A percentile compares a stretch with the other conserved stretches of the same genome.
Conservation (phyloP, 2,329 filamentous ascomycete species). For the Fusarium poae region DNA sequence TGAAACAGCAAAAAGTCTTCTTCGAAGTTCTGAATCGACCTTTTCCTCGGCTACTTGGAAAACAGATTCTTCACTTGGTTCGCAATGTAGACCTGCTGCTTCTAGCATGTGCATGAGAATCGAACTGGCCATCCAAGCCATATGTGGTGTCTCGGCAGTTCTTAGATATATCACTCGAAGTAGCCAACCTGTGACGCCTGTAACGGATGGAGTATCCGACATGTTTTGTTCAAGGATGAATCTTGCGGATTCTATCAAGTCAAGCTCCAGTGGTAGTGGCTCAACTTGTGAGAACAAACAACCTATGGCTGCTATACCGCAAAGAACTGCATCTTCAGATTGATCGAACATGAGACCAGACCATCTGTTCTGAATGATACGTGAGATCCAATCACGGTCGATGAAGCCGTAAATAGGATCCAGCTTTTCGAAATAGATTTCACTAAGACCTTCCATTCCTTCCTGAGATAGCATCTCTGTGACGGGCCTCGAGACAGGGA, state of each 20-base stretch:
- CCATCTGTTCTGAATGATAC: conserved; percentile 53
- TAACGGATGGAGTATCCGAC: conserved; percentile 51
- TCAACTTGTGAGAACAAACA: conserved; percentile 63
- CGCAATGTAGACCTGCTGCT: conserved; percentile 62
- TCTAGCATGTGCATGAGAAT: conserved; percentile 70
- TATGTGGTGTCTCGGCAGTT: conserved; percentile 65
- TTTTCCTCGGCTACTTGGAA: conserved; percentile 46
- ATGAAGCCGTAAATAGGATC: conserved; percentile 67
- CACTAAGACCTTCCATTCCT: conserved; percentile 61
- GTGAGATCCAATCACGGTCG: conserved; percentile 50
- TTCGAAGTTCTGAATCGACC: conserved; percentile 55
- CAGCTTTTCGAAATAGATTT: conserved; percentile 66
- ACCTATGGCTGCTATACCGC: conserved; percentile 68
- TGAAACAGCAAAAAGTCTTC: conserved; percentile 63
- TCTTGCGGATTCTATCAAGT: conserved; percentile 62
- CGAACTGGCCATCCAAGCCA: conserved; percentile 69
- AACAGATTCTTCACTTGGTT: conserved; percentile 49
- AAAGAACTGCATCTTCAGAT: conserved; percentile 58
- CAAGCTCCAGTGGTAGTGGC: conserved; percentile 57
- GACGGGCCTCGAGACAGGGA: conserved; percentile 53
- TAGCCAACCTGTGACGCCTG: conserved; percentile 64
- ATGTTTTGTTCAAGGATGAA: conserved; percentile 59
- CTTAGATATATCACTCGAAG: conserved; percentile 67
- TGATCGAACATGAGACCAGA: conserved; percentile 37
- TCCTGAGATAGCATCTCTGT: conserved; percentile 61